These are phyloP conservation scores for Podaxis sp. DNA, from an alignment of 768 basidiomycete genomes.

Conservation along the genomic window DNA sequence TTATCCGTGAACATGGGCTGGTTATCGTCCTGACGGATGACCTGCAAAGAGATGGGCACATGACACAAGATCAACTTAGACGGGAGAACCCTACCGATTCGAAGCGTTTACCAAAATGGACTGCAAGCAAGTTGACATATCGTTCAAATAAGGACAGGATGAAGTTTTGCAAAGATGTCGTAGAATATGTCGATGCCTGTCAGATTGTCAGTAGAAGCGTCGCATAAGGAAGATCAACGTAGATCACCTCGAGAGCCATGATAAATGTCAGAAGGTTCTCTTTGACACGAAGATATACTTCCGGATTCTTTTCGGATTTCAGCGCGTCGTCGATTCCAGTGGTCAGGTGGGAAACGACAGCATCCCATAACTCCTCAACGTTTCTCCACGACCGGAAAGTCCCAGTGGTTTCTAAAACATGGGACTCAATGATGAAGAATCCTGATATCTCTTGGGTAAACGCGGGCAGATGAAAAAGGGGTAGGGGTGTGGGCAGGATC, in stretches of 20 bases:
- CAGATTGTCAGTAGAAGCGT: constrained; percentile 10
- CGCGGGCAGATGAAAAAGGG: constrained; percentile 62
- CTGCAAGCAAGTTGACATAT: constrained; percentile 79
- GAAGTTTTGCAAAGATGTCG: constrained; percentile 76
- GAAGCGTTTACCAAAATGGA: constrained; percentile 78
- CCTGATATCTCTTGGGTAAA: constrained; percentile 93
- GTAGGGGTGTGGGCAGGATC: constrained; percentile 77
- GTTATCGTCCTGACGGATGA: constrained; percentile 84
- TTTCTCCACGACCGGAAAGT: constrained; percentile 89
- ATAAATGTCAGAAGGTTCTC: constrained; percentile 83
- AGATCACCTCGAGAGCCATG: constrained; percentile 82
- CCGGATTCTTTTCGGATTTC: constrained; percentile 72
- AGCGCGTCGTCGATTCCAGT: constrained; percentile 73
- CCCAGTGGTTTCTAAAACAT: constrained; percentile 86
- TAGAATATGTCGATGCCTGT: constrained; percentile 86
- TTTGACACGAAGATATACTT: constrained; percentile 79
- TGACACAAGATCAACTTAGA: not conserved
- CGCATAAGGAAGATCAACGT: not conserved
- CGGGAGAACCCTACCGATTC: constrained; percentile 56
- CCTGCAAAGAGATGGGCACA: constrained; percentile 40
- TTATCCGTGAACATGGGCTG: constrained; percentile 78
- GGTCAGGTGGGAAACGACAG: constrained; percentile 71
- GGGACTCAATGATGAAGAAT: constrained; percentile 95
- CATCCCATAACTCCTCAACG: constrained; percentile 95
- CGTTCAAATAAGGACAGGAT: constrained; percentile 89